Conservation (phyloP, 1,284 basidiomycete genomes). For the Xerocomus amazonicus region DNA sequence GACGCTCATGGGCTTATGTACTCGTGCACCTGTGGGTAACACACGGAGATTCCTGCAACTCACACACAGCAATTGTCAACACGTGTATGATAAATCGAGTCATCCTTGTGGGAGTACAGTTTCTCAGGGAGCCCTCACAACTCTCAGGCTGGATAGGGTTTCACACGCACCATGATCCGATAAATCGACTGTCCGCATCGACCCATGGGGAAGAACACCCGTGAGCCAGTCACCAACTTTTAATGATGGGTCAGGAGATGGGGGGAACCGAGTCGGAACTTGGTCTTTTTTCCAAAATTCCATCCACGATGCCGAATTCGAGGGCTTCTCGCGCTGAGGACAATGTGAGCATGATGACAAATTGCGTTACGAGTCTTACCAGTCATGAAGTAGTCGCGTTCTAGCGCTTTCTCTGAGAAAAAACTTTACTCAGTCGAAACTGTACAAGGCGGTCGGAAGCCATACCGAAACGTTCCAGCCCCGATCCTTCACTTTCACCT, state of each 20-base stretch:
- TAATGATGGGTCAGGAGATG: slow-evolving; percentile 21
- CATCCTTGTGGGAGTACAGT: slow-evolving; percentile 19
- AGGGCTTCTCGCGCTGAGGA: slow-evolving; percentile 74
- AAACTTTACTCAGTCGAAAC: slow-evolving; percentile 14
- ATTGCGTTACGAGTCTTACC: slow-evolving; percentile 43
- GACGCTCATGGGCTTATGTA: slow-evolving; percentile 1
- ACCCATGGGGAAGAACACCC: slow-evolving; percentile 9
- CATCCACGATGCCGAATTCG: slow-evolving; percentile 88
- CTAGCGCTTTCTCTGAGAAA: slow-evolving; percentile 73
- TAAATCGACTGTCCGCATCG: not conserved
- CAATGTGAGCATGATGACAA: slow-evolving; percentile 19
- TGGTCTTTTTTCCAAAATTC: slow-evolving; percentile 75
- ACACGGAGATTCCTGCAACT: slow-evolving; percentile 26
- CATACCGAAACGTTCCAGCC: slow-evolving; percentile 76
- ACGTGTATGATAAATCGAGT: slow-evolving; percentile 22
- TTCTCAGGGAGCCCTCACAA: slow-evolving; percentile 12
- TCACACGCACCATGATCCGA: slow-evolving; percentile 1
- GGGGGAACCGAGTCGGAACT: slow-evolving; percentile 35
- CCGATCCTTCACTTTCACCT: slow-evolving; percentile 62
- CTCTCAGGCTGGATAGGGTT: slow-evolving; percentile 14
- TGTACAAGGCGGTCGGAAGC: slow-evolving; percentile 16
- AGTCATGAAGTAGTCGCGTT: slow-evolving; percentile 94
- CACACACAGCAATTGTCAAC: slow-evolving; percentile 16
- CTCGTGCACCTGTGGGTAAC: slow-evolving; percentile 14
- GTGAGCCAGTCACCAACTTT: slow-evolving; percentile 8